Conservation (phyloP, 179 eudicot genomes). For the Monotropa hypopitys region DNA sequence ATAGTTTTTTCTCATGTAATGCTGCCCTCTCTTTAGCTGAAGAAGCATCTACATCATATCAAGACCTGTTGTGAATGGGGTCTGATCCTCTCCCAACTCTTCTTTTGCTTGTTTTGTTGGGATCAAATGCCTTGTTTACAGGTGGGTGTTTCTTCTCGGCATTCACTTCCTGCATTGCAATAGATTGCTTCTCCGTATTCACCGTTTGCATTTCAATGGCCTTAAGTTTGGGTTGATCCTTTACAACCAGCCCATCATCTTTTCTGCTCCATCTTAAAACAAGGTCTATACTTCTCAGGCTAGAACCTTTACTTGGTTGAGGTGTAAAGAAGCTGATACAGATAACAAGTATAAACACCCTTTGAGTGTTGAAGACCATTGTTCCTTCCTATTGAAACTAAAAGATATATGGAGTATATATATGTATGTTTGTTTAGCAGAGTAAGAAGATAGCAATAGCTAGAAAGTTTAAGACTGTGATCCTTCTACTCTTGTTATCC, state of each 20-base stretch:
- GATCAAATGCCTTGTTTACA: conserved; percentile 26
- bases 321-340: conserved; percentile 31
- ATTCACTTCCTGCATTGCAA: neutral
- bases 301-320: conserved; percentile 30
- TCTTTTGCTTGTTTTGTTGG: conserved; percentile 42
- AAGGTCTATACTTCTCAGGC: conserved; percentile 32
- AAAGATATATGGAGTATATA: neutral
- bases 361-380: conserved; percentile 30
- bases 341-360: conserved; percentile 32
- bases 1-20: conserved; percentile 7
- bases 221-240: conserved; percentile 20
- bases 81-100: conserved; percentile 53
- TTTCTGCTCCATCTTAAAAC: conserved; percentile 15
- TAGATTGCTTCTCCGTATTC: conserved; percentile 13
- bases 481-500: conserved; percentile 25
- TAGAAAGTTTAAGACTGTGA: conserved; percentile 22
- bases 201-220: conserved; percentile 21
- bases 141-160: conserved; percentile 6
- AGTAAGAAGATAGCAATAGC: conserved; percentile 20
- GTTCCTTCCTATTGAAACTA: conserved; percentile 18
- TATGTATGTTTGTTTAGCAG: neutral
- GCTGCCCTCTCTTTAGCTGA: conserved; percentile 10
- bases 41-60: conserved; percentile 15
- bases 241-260: conserved; percentile 11
- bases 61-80: conserved; percentile 65